Evolutionary conservation across 306 rosid genomes (phyloP), one percentile per base, ranked within the genome.

Genomic region (Luffa acutangula): DNA sequence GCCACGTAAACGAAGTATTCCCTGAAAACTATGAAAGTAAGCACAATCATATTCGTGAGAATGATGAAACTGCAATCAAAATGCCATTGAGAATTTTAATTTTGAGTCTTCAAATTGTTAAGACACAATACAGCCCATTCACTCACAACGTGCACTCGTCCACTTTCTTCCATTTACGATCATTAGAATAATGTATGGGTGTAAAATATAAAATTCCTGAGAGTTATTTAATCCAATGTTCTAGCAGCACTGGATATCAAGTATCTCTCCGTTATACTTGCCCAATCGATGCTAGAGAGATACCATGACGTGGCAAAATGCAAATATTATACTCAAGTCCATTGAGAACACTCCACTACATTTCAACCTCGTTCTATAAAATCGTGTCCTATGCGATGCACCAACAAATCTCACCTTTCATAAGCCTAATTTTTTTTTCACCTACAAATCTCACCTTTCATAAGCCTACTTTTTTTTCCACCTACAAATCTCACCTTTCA

Each of bases 1-100:
- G 78, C 98, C 98, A 39, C 98, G 98, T 69, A 95, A 80, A 46
- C 83, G 95, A 59, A 95, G 88, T 82, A 95, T 90, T 81, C 98
- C 98, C 97, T 94, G 91, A 76, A 81, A 87, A 87, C 79, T 82
- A 86, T 67, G 87, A 67, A 34, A 74, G 85, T 85, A 77, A 93
- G 92, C 86, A 88, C 76, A 80, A 84, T 81, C 85, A 71, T 84
- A 88, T 81, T 49, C 25, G 56, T 57, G 70, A 6, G 64, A 71
- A 39, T 25, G 66, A 69, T 71, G 65, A 58, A 77, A 43, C 4
- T 59, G 43, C 75, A 31, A 48, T 2, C 34, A 51, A 51, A 7
- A 37, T 39, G 48, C 45, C 21, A 36, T 75, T 14, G 49, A 53
- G 33, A 31, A 13, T 52, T 52, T 51, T 4, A 52, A 75, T 53